Evolutionary conservation across 768 basidiomycete genomes (phyloP).

Genomic region (Kwoniella mangroviensis): DNA sequence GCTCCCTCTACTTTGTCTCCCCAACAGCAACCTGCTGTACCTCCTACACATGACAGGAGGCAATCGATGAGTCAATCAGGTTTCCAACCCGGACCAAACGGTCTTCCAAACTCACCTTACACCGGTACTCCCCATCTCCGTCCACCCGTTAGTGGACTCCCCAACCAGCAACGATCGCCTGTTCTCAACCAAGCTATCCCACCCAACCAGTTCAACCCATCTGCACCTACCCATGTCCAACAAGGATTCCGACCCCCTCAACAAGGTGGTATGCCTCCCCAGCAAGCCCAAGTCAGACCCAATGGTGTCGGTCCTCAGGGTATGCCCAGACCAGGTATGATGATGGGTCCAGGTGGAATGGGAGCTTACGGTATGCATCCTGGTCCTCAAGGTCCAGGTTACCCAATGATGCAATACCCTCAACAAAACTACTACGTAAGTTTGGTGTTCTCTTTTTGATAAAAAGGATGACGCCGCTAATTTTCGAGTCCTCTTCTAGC

Average conservation of each 20-base stretch:
- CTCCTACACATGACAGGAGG: constrained; percentile 30
- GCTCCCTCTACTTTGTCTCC: constrained; percentile 27
- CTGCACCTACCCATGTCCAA: constrained; percentile 34
- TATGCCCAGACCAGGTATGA: constrained; percentile 37
- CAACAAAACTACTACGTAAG: constrained; percentile 46
- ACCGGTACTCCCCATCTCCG: constrained; percentile 32
- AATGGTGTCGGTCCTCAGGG: constrained; percentile 29
- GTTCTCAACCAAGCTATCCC: constrained; percentile 36
- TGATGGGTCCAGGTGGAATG: constrained; percentile 37
- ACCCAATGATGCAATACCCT: constrained; percentile 41
- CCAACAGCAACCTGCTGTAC: constrained; percentile 18
- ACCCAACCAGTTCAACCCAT: constrained; percentile 33
- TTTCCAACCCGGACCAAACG: constrained; percentile 24
- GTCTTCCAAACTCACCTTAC: constrained; percentile 24
- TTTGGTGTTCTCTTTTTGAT: constrained; percentile 11
- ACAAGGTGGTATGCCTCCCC: constrained; percentile 29
- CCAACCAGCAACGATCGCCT: constrained; percentile 40
- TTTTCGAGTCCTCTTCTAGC: background rate
- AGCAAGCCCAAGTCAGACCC: constrained; percentile 30
- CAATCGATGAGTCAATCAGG: constrained; percentile 38
- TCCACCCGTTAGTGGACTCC: constrained; percentile 32
- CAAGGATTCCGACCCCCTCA: constrained; percentile 44
- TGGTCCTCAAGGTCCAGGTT: constrained; percentile 32
- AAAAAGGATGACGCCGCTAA: background rate
- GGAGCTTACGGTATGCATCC: constrained; percentile 39